A percentile compares a stretch with the other conserved stretches of the same genome.
phyloP scores from a whole-genome alignment of 73 alveolate genomes.

The Symbiodinium natans region DNA sequence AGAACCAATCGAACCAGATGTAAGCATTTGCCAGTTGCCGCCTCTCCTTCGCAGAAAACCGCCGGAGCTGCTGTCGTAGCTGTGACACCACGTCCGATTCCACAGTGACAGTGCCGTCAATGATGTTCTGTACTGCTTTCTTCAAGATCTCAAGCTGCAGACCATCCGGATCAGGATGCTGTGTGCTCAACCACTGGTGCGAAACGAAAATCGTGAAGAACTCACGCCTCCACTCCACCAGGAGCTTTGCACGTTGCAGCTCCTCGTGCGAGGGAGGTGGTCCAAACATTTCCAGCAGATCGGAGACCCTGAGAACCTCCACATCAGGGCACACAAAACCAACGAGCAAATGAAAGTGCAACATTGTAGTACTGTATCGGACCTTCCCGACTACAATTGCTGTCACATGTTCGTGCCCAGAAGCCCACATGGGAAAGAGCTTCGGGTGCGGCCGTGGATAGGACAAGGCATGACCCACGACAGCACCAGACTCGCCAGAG shows the following conservation, averaged over 20 bases:
- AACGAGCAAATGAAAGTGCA: too few relatives aligned
- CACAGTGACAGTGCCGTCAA: not conserved
- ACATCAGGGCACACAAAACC: too few relatives aligned
- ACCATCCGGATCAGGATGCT: conserved; percentile 14
- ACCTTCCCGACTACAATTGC: too few relatives aligned
- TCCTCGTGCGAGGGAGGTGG: conserved; percentile 22
- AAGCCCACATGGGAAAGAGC: not conserved
- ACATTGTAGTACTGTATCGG: too few relatives aligned
- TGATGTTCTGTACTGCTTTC: not conserved
- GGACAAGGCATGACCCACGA: not conserved
- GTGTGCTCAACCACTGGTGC: conserved; percentile 24
- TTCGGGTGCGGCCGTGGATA: not conserved
- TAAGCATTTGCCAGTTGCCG: conserved; percentile 4
- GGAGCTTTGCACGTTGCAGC: not conserved
- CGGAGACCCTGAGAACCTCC: conserved; percentile 23
- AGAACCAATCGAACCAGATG: conserved; percentile 50
- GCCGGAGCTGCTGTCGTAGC: not conserved
- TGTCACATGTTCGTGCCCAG: not conserved
- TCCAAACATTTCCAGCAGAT: not conserved
- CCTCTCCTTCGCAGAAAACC: not conserved
- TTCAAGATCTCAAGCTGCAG: not conserved
- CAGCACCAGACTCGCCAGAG: too few relatives aligned
- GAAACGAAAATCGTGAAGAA: conserved; percentile 11
- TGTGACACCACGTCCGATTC: conserved; percentile 13
- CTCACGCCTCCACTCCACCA: not conserved